Evolutionary conservation across 1,284 basidiomycete genomes (phyloP).

Genomic region (Apiotrichum porosum): DNA sequence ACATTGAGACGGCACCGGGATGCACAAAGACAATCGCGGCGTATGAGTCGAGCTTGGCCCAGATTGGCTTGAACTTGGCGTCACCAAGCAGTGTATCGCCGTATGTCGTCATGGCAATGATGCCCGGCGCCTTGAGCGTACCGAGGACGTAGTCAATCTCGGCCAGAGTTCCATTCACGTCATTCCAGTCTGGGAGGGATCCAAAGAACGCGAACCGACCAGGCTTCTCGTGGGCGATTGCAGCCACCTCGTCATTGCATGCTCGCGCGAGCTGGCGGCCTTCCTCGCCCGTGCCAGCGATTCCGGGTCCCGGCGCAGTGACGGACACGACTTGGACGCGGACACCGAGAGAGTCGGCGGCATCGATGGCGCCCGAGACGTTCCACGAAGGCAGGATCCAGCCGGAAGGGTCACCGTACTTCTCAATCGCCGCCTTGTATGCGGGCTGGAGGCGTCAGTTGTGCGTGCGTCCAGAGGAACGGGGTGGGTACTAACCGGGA

Average conservation of each 20-base stretch:
- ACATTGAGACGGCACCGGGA: conserved; percentile 2
- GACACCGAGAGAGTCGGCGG: conserved; percentile 1
- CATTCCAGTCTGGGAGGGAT: conserved; percentile 1
- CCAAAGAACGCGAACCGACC: conserved; percentile 4
- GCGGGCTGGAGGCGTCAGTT: background rate
- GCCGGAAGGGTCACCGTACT: conserved; percentile 6
- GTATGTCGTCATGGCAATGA: conserved; percentile 4
- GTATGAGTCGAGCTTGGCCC: conserved; percentile 5
- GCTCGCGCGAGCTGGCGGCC: conserved; percentile 1
- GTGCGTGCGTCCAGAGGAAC: background rate
- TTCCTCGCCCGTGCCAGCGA: background rate
- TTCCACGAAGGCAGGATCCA: conserved; percentile 1
- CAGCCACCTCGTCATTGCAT: conserved; percentile 4
- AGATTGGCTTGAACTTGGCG: conserved; percentile 3
- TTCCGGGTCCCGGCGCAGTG: conserved; percentile 2
- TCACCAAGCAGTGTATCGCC: conserved; percentile 4
- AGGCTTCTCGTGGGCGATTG: background rate
- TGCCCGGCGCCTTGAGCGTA: background rate
- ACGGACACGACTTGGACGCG: conserved; percentile 1
- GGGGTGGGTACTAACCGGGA: conserved; percentile 1
- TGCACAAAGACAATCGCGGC: conserved; percentile 4
- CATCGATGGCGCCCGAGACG: background rate
- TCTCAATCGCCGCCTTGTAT: conserved; percentile 3
- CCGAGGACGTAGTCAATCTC: conserved; percentile 6
- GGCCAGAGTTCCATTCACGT: background rate